Base-by-base conservation (phyloP, 1,139 yeast species). In the Trichomonascaceae sp. region DNA sequence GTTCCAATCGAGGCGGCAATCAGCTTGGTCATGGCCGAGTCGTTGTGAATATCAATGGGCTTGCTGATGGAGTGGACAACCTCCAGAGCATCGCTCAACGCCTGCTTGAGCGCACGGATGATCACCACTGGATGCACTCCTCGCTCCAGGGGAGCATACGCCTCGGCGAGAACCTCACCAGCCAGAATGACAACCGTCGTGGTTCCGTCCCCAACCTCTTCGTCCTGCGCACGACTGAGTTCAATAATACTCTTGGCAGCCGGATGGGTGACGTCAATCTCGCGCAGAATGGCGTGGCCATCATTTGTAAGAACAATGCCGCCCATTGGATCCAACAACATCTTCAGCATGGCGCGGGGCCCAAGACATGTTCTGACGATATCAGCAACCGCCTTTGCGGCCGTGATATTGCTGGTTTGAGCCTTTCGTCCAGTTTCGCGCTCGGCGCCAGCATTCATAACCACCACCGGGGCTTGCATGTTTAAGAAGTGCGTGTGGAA, bases 201-300 rank as follows among this genome's bases (percentile, higher is more conserved):
- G 40, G 98, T 89, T 43, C 98, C 98, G 56, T 89, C 98, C 35
- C 98, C 98, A 42, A 89, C 97, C 62, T 92, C 98, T 60, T 92
- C 99, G 56, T 92, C 99, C 63, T 89, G 98, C 5, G 98, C 87
- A 62, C 98, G 74, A 49, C 93, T 77, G 47, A 92, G 70, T 61
- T 92, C 98, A 54, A 92, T 81, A 97, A 92, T 92, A 23, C 94
- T 80, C 62, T 92, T 92, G 35, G 99, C 98, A 5, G 98, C 98
- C 4, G 99, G 56, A 33, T 85, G 98, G 47, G 92, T 69, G 29
- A 92, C 93, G 9, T 96, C 97, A 89, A 89, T 87, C 54, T 92
- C 97, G 52, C 85, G 78, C 49, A 89, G 67, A 50, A 89, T 89
- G 14, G 97, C 87, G 55, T 93, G 98, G 5, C 99, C 99, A 57